Evolutionary conservation across 2,329 filamentous ascomycete species (phyloP).

Genomic region (Aspergillus alliaceus): DNA sequence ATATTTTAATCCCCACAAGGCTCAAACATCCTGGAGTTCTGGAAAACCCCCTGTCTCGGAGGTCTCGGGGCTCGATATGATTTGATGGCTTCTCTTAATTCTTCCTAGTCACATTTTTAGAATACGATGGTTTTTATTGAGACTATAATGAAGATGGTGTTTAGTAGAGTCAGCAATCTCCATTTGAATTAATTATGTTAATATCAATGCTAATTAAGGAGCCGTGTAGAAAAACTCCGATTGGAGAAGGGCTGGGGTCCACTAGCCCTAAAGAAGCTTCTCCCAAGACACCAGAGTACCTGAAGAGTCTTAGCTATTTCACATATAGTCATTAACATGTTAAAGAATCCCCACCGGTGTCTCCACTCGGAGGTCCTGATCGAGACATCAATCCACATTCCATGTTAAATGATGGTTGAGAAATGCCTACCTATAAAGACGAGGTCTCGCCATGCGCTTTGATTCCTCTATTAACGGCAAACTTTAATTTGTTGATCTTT

Average conservation of each 20-base stretch:
- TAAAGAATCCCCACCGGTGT: background rate
- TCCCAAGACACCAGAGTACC: background rate
- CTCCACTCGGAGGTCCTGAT: constrained; percentile 7
- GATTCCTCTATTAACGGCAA: background rate
- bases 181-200: background rate
- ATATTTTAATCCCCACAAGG: background rate
- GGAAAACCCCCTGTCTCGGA: background rate
- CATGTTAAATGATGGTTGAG: background rate
- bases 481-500: background rate
- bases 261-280: background rate
- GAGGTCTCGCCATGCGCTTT: background rate
- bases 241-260: background rate
- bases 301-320: constrained; percentile 2
- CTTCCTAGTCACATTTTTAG: background rate
- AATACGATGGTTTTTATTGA: background rate
- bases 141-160: background rate
- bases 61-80: background rate
- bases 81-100: background rate
- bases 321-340: constrained; percentile 4
- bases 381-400: background rate
- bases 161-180: background rate
- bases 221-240: background rate
- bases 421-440: background rate
- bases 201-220: background rate
- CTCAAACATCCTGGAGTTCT: background rate